Conservation (phyloP, 169 alveolate species). For the Perkinsus marinus region DNA sequence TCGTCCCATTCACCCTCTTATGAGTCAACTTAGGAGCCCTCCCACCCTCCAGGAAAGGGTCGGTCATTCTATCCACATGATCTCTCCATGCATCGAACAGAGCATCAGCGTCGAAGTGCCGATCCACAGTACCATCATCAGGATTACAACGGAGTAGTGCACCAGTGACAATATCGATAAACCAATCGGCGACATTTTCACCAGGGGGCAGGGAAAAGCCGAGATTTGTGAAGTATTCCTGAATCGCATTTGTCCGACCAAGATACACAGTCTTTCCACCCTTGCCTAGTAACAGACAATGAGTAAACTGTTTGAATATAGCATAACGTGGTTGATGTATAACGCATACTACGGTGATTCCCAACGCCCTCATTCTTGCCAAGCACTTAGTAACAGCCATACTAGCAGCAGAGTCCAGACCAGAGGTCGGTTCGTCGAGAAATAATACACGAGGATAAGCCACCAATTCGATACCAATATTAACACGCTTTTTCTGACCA, state of each 20-base stretch:
- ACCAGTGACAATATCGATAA: not conserved
- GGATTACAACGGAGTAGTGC: not conserved
- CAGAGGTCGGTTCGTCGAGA: slow-evolving; percentile 79
- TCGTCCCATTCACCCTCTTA: not conserved
- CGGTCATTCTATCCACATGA: not conserved
- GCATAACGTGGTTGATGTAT: slow-evolving; percentile 60
- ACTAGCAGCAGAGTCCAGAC: slow-evolving; percentile 68
- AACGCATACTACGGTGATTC: slow-evolving; percentile 50
- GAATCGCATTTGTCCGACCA: slow-evolving; percentile 13
- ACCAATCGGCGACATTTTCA: not conserved
- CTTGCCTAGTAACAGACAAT: slow-evolving; percentile 35
- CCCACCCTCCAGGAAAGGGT: not conserved
- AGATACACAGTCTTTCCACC: slow-evolving; percentile 45
- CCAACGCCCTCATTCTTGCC: slow-evolving; percentile 36
- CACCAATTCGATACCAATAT: slow-evolving; percentile 65
- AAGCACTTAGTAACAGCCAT: slow-evolving; percentile 43
- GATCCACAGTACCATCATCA: not conserved
- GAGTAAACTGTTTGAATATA: slow-evolving; percentile 42
- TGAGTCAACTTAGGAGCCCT: not conserved
- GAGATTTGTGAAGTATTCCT: not conserved
- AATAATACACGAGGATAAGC: slow-evolving; percentile 61
- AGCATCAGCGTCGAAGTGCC: not conserved
- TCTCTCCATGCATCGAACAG: not conserved
- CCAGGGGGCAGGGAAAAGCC: not conserved
- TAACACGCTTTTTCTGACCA: slow-evolving; percentile 67